Evolutionary conservation across 2,329 filamentous ascomycete genomes (phyloP).

Genomic region (Chaetoscypha palmicola): DNA sequence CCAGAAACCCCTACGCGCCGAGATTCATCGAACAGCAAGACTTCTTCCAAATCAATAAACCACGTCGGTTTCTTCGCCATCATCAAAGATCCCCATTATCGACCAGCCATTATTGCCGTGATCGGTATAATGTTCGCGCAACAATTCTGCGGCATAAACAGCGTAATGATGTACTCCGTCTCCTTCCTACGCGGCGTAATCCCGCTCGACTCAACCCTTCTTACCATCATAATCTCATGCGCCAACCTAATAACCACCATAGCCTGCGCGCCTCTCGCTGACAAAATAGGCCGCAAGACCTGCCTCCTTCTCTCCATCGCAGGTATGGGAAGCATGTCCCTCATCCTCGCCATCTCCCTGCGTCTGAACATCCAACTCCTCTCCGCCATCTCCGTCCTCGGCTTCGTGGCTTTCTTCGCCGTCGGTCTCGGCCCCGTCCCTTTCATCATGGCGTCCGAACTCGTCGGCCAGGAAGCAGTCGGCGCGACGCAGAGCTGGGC

Average conservation of each 20-base stretch:
- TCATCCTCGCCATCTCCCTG: constrained; percentile 76
- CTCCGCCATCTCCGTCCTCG: constrained; percentile 72
- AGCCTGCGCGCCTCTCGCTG: constrained; percentile 74
- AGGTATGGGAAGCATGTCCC: constrained; percentile 74
- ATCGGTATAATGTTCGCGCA: constrained; percentile 89
- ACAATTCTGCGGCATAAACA: constrained; percentile 91
- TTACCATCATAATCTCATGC: constrained; percentile 81
- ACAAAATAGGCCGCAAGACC: constrained; percentile 79
- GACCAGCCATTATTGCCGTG: constrained; percentile 72
- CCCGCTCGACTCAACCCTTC: constrained; percentile 69
- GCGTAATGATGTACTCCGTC: constrained; percentile 97
- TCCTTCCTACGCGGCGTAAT: constrained; percentile 77
- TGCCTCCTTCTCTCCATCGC: constrained; percentile 76
- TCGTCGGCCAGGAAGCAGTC: constrained; percentile 84
- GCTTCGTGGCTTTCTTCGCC: constrained; percentile 86
- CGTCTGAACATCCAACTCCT: constrained; percentile 63
- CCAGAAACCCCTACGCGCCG: constrained; percentile 16
- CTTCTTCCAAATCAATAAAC: constrained; percentile 23
- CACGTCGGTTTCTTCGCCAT: constrained; percentile 59
- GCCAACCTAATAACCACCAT: constrained; percentile 82
- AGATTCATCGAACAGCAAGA: constrained; percentile 23
- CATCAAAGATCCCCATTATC: constrained; percentile 58
- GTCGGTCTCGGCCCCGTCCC: constrained; percentile 89
- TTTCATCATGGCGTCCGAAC: constrained; percentile 86
- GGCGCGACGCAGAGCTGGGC: constrained; percentile 88